phyloP scores from a whole-genome alignment of 768 basidiomycete genomes.

The Fistulinella prunicolor region DNA sequence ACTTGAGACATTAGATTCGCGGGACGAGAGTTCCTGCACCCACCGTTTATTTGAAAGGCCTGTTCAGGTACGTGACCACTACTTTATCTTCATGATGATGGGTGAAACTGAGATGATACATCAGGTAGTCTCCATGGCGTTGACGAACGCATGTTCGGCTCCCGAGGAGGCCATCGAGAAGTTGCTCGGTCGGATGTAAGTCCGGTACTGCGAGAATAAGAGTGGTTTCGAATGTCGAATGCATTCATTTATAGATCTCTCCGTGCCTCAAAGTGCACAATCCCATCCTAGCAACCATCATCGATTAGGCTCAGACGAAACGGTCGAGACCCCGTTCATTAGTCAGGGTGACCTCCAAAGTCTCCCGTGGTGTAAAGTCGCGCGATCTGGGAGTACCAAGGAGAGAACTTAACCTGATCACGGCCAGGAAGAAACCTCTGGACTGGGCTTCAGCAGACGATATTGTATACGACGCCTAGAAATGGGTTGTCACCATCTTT shows the following conservation, averaged over 20 bases:
- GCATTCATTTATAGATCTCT: conserved; percentile 95
- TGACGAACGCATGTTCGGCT: conserved; percentile 76
- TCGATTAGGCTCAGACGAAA: conserved; percentile 50
- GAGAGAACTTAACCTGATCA: conserved; percentile 40
- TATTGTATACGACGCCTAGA: conserved; percentile 63
- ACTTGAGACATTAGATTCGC: conserved; percentile 31
- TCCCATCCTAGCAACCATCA: conserved; percentile 35
- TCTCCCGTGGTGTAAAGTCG: conserved; percentile 70
- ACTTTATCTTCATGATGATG: neutral
- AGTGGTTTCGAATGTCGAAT: conserved; percentile 95
- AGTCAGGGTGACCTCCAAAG: conserved; percentile 71
- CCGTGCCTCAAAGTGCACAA: no score
- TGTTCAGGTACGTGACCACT: conserved; percentile 70
- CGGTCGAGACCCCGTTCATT: conserved; percentile 50
- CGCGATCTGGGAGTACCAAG: conserved; percentile 44
- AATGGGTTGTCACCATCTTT: conserved; percentile 79
- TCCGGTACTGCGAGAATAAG: conserved; percentile 88
- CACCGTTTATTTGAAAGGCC: conserved; percentile 91
- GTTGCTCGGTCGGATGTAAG: conserved; percentile 92
- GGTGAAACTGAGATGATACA: neutral
- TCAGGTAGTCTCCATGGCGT: conserved; percentile 81
- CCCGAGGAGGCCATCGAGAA: conserved; percentile 88
- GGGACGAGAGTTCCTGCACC: conserved; percentile 46
- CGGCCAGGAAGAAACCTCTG: conserved; percentile 46
- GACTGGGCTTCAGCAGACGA: conserved; percentile 43